Base-by-base conservation (phyloP, 163 green algal genomes). In the Scenedesmus sp. region DNA sequence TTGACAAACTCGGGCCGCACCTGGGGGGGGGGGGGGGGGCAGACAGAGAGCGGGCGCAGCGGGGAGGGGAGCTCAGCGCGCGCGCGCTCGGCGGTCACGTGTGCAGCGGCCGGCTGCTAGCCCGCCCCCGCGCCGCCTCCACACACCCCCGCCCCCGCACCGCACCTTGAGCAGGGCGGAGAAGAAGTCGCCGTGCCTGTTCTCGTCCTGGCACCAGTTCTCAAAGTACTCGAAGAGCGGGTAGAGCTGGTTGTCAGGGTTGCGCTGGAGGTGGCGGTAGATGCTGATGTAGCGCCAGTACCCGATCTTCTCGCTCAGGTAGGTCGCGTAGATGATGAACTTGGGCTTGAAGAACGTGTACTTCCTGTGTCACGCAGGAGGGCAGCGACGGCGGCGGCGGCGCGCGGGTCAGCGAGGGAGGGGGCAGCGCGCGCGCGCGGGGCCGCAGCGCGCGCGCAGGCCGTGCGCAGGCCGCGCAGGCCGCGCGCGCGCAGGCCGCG, bases 291-390 rank as follows among this genome's bases (percentile, higher is more conserved):
- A 98, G 63, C 95, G 87, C 95, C 95, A 98, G 94, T 99, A 99
- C 60, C 95, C 95, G 70, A 99, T 99, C 89, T 96, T 98, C 89
- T 98, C 95, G 4, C 87, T 95, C 44, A 99, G 89, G 87, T 98
- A 99, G 24, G 95, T 99, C 50, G 95, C 94, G 85, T 98, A 98
- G 80, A 98, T 93, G 86, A 99, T 99, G 91, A 96, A 98, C 89
- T 99, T 96, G 62, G 95, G 95, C 90, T 97, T 95, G 89, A 99
- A 99, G 95, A 98, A 98, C 34, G 94, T 98, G 88, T 97, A 97
- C 73, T 93, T 91, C 60, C 92, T 83, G 75, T 44, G 79, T n/a
- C n/a, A 51, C 20, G 20, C 10, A 69, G 28, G n/a, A 2, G 42
- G 57, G 15, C 20, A 33, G 33, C 1, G 20, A 4, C 0, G n/a